Evolutionary conservation across 176 grass and related monocot genomes (phyloP), one percentile per base, ranked within the genome.

Genomic region (Oryza punctata): DNA sequence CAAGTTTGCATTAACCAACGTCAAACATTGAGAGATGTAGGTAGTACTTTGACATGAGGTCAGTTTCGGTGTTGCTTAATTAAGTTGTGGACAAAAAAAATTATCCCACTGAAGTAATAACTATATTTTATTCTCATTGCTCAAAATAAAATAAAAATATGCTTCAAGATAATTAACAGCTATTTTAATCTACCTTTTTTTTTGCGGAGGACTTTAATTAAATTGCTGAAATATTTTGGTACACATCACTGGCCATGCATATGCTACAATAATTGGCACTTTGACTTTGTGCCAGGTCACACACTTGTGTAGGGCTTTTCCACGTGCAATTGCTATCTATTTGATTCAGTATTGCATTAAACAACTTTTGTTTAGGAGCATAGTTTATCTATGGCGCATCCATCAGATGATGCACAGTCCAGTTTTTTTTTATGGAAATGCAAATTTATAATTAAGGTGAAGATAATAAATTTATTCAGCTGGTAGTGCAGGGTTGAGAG

Each of bases 261-360:
- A 46, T 78, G 38, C n/a, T 65, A 73, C 41, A 73, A 72, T 67
- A 74, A 67, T 79, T 12, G 16, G 19, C 23, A 54, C 69, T 74
- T 65, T 67, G 69, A 80, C 77, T 80, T 67, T 23, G 14, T 79
- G 54, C 28, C 67, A 41, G 47, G 40, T 26, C 21, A 13, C 38
- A 72, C 50, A 26, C 26, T 71, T 6, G 1, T 45, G 25, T 21
- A 10, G n/a, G 72, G 43, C 59, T 67, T 80, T 72, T 71, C 59
- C 60, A 86, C 69, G 66, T 86, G 77, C 84, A 67, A 6, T 59
- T 63, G 44, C 44, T 25, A 75, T 67, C 60, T 67, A 24, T 67
- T 41, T 59, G 44, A 59, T 81, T 59, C 33, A 40, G 45, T n/a
- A 57, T 19, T 54, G 70, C 44, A 86, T 80, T 74, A 68, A 81